These are phyloP conservation scores for Monilinia fructigena DNA, from an alignment of 2,329 filamentous ascomycete species.

Conservation along the genomic window DNA sequence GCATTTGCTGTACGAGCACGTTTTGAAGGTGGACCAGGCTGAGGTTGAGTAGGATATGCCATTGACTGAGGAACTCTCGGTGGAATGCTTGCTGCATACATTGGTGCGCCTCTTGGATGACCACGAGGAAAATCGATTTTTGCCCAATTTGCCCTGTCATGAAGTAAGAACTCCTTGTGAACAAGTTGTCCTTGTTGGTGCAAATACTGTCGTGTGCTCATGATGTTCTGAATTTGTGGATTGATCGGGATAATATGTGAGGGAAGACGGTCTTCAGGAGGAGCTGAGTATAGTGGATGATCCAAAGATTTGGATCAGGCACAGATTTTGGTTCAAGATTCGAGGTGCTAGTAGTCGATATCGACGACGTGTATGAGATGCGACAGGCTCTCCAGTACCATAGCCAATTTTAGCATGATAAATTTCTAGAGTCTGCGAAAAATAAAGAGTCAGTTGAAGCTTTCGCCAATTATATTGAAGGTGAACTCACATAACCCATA, in stretches of 20 bases:
- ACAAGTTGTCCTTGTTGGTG: slow-evolving; percentile 76
- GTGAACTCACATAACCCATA: slow-evolving; percentile 60
- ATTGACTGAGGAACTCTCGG: slow-evolving; percentile 50
- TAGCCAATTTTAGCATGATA: slow-evolving; percentile 81
- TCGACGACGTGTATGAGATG: slow-evolving; percentile 76
- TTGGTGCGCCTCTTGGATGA: slow-evolving; percentile 42
- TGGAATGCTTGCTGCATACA: slow-evolving; percentile 35
- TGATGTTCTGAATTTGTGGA: slow-evolving; percentile 57
- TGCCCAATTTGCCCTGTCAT: slow-evolving; percentile 88
- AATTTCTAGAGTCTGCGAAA: slow-evolving; percentile 76
- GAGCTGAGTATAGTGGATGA: slow-evolving; percentile 85
- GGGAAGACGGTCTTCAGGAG: slow-evolving; percentile 71
- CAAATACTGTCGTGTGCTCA: slow-evolving; percentile 63
- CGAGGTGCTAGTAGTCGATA: slow-evolving; percentile 79
- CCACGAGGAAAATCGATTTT: slow-evolving; percentile 68
- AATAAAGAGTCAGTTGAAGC: slow-evolving; percentile 25
- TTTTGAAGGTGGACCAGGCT: slow-evolving; percentile 53
- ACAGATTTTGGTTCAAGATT: slow-evolving; percentile 66
- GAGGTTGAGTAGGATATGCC: slow-evolving; percentile 57
- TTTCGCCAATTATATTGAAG: background rate
- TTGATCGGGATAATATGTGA: slow-evolving; percentile 64
- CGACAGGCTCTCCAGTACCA: slow-evolving; percentile 69
- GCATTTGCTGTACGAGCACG: slow-evolving; percentile 42
- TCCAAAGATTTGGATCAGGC: slow-evolving; percentile 80
- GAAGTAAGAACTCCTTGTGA: slow-evolving; percentile 92